Percentiles rank a stretch among this genome's conserved stretches.
phyloP scores from a whole-genome alignment of 176 grass and related monocot genomes.

The Juncus effusus region DNA sequence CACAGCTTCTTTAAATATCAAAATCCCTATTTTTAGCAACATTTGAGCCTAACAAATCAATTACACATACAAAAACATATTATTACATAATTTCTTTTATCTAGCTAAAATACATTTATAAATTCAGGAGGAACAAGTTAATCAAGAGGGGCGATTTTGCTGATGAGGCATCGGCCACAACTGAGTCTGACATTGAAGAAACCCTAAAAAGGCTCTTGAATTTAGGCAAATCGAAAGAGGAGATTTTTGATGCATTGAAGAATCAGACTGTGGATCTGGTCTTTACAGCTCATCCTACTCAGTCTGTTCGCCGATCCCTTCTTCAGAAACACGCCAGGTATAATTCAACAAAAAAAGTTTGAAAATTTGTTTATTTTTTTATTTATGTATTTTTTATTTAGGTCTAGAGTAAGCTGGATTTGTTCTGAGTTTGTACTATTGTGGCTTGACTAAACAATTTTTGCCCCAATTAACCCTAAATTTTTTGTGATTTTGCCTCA shows the following conservation, averaged over 20 bases:
- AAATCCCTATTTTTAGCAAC: no score
- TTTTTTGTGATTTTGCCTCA: background rate
- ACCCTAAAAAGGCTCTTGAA: constrained; percentile 79
- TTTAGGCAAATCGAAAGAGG: constrained; percentile 68
- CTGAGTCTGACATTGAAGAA: constrained; percentile 98
- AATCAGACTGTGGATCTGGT: constrained; percentile 97
- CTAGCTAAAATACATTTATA: background rate
- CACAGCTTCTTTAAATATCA: no score
- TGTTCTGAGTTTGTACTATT: constrained; percentile 16
- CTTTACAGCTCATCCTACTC: constrained; percentile 93
- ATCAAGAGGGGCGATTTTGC: constrained; percentile 72
- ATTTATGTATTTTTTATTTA: background rate
- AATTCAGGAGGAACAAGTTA: constrained; percentile 62
- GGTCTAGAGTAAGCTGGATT: constrained; percentile 6
- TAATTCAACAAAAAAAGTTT: background rate
- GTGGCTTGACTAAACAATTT: no score
- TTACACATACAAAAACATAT: no score
- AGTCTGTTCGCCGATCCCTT: constrained; percentile 82
- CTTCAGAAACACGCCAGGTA: constrained; percentile 93
- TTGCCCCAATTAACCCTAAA: no score
- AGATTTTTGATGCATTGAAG: constrained; percentile 95
- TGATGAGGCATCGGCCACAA: constrained; percentile 76
- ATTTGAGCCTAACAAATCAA: no score
- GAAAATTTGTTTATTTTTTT: constrained; percentile 10
- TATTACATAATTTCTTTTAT: background rate